Conservation (phyloP, 139 green algal species). For the Tetratostichococcus sp. region DNA sequence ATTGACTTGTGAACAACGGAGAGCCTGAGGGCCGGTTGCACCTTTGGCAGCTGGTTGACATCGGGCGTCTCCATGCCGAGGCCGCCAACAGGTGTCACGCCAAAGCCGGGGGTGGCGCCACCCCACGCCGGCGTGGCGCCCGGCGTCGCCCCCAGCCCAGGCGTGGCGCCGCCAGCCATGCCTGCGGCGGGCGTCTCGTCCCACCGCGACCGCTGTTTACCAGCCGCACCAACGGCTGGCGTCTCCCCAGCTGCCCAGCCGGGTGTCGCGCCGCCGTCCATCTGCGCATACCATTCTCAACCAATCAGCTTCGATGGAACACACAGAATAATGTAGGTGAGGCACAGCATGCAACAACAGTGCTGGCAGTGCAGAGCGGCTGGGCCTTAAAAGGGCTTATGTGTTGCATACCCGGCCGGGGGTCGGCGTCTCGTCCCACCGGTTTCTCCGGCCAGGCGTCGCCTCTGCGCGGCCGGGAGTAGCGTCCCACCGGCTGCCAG, state of each 20-base stretch:
- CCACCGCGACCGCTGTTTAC: slow-evolving; percentile 68
- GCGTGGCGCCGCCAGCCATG: slow-evolving; percentile 10
- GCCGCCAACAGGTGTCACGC: slow-evolving; percentile 29
- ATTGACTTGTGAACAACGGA: too few species aligned
- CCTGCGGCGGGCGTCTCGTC: slow-evolving; percentile 73
- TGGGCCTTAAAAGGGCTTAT: too few species aligned
- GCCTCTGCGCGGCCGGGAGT: slow-evolving; percentile 38
- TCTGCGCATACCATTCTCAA: slow-evolving; percentile 4
- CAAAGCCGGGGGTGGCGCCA: slow-evolving; percentile 60
- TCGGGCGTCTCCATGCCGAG: slow-evolving; percentile 70
- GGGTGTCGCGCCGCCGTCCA: slow-evolving; percentile 31
- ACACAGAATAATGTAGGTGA: too few species aligned
- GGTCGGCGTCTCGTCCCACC: slow-evolving; percentile 67
- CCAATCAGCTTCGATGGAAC: not conserved
- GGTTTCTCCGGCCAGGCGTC: slow-evolving; percentile 40
- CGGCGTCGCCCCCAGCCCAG: slow-evolving; percentile 34
- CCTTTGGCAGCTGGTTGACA: slow-evolving; percentile 19
- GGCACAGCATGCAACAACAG: too few species aligned
- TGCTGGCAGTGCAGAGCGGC: too few species aligned
- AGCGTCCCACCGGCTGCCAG: slow-evolving; percentile 54
- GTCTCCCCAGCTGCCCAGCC: slow-evolving; percentile 29
- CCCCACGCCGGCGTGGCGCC: slow-evolving; percentile 46
- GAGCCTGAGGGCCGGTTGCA: not conserved
- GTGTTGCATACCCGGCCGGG: slow-evolving; percentile 20
- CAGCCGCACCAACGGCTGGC: slow-evolving; percentile 28